These are phyloP conservation scores for Coemansia sp. DNA, from an alignment of 192 early-diverging fungal species.

Conservation along the genomic window DNA sequence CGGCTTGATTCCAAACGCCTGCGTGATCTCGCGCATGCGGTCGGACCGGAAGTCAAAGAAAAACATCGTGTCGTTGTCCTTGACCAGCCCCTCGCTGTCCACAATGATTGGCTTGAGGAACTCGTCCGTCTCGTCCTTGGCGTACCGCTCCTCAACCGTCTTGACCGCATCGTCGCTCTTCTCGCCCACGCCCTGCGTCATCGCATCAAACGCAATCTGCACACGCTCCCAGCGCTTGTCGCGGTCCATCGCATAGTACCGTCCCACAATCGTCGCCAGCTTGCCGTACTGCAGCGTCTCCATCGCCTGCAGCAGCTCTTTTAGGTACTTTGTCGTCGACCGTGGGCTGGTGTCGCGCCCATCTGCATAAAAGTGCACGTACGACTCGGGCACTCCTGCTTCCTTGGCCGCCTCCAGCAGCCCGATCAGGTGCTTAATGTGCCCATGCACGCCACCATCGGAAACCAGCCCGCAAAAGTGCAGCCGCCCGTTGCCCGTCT, in stretches of 20 bases:
- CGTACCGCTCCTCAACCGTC: conserved; percentile 85
- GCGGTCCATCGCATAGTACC: conserved; percentile 99
- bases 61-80: conserved; percentile 87
- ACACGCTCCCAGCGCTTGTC: conserved; percentile 99
- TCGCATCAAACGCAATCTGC: conserved; percentile 88
- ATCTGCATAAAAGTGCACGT: conserved; percentile 96
- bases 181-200: conserved; percentile 79
- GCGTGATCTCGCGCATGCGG: conserved; percentile 92
- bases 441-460: conserved; percentile 98
- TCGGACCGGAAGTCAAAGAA: conserved; percentile 99
- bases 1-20: conserved; percentile 83
- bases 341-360: conserved; percentile 95
- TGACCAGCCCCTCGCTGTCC: conserved; percentile 72
- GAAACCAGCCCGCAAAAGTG: conserved; percentile 94
- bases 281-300: conserved; percentile 67
- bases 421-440: conserved; percentile 86
- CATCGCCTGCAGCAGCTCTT: conserved; percentile 65
- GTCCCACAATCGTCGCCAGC: conserved; percentile 89
- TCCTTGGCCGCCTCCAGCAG: conserved; percentile 84
- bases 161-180: conserved; percentile 60
- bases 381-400: conserved; percentile 78
- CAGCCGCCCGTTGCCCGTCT: conserved; percentile 74
- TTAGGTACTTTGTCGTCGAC: conserved; percentile 78
- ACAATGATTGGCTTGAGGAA: conserved; percentile 99
- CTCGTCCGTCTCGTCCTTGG: conserved; percentile 94